Conservation (phyloP, 2,329 filamentous ascomycete species). For the Botrytis fragariae region DNA sequence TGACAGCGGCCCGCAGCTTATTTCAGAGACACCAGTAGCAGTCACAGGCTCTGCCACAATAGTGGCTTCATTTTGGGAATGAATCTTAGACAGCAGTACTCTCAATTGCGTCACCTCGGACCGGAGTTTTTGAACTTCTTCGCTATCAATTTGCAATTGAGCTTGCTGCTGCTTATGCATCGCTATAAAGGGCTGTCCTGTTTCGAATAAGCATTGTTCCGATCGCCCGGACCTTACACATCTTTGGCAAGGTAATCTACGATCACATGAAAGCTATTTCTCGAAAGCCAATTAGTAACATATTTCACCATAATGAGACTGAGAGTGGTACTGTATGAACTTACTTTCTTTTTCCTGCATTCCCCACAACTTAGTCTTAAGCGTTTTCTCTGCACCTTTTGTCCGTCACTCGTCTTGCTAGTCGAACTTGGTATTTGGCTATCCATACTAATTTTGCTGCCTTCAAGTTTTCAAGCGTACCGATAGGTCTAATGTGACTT, state of each 20-base stretch:
- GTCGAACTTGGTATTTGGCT: not conserved
- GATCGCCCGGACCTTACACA: not conserved
- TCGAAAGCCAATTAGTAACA: not conserved
- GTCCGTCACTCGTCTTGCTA: not conserved
- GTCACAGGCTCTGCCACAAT: no score
- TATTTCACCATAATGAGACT: not conserved
- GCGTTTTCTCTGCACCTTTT: not conserved
- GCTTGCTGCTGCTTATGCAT: no score
- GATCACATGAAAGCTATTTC: not conserved
- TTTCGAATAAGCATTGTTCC: not conserved
- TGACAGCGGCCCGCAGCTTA: no score
- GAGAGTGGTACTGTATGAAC: not conserved
- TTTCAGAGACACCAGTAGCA: no score
- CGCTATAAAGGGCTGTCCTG: not conserved
- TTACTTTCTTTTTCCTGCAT: not conserved
- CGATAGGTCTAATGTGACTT: no score
- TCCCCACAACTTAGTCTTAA: not conserved
- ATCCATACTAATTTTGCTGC: not conserved
- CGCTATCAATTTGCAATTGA: no score
- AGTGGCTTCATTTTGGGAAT: no score
- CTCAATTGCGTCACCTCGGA: no score
- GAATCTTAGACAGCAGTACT: no score
- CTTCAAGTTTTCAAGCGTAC: not conserved
- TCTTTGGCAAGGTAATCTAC: not conserved
- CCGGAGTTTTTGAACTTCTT: no score